Conservation (phyloP, 768 basidiomycete genomes). For the Paxillus rubicundulus region DNA sequence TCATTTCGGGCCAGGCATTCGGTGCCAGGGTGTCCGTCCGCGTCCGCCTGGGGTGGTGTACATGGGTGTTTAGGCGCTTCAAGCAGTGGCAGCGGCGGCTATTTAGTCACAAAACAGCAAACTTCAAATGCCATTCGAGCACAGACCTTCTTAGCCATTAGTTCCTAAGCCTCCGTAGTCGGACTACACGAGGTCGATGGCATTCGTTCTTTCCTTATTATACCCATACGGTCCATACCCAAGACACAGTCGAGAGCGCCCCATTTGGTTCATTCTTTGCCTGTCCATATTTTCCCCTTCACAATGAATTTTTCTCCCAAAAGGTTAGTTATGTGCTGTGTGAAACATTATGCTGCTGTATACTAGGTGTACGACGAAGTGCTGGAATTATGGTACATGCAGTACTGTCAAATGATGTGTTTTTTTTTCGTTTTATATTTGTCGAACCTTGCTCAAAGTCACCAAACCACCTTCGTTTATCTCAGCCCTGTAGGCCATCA, state of each 20-base stretch:
- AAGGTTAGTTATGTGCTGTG: not conserved
- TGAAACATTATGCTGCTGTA: conserved; percentile 15
- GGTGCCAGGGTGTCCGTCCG: conserved; percentile 21
- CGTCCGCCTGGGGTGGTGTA: conserved; percentile 23
- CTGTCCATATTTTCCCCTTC: conserved; percentile 4
- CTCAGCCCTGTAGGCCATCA: conserved; percentile 7
- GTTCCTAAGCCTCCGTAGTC: no score
- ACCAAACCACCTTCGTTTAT: conserved; percentile 5
- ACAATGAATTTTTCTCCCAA: conserved; percentile 1
- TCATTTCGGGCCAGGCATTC: conserved; percentile 25
- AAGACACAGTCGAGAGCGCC: conserved; percentile 7
- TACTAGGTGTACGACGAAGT: conserved; percentile 14
- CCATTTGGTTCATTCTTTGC: not conserved
- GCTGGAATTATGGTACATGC: no score
- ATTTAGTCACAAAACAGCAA: not conserved
- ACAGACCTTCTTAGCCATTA: no score
- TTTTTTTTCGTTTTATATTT: not conserved
- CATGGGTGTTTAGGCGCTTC: conserved; percentile 19
- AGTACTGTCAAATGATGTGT: no score
- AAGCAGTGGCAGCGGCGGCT: conserved; percentile 5
- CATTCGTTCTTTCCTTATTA: conserved; percentile 2
- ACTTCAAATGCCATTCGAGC: not conserved
- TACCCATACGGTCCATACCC: not conserved
- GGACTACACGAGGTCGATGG: not conserved
- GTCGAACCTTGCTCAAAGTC: conserved; percentile 19